These are phyloP conservation scores for Neovahlkampfia damariscottae DNA, from an alignment of 78 protist genomes.

Conservation along the genomic window DNA sequence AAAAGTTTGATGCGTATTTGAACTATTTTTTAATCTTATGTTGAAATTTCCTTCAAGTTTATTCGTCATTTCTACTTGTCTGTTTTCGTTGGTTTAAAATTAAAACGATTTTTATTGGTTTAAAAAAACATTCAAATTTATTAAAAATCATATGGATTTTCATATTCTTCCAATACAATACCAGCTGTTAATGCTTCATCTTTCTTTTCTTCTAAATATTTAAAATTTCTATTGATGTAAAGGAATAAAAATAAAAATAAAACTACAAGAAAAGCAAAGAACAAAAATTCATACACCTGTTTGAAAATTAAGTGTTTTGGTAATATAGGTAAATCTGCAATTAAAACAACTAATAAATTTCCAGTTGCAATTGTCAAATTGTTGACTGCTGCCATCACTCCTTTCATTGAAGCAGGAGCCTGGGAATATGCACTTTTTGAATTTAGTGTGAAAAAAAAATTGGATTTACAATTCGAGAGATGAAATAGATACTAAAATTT, in stretches of 20 bases:
- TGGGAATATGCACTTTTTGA: not conserved
- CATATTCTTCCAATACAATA: too few relatives aligned
- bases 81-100: too few relatives aligned
- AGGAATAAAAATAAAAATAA: slow-evolving; percentile 24
- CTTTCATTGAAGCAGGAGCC: not conserved
- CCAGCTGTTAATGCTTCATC: too few relatives aligned
- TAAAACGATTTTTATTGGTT: too few relatives aligned
- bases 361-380: slow-evolving; percentile 48
- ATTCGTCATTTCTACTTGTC: too few relatives aligned
- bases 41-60: too few relatives aligned
- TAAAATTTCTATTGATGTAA: slow-evolving; percentile 7
- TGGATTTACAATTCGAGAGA: slow-evolving; percentile 4
- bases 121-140: too few relatives aligned
- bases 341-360: slow-evolving; percentile 43
- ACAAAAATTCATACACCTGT: slow-evolving; percentile 26
- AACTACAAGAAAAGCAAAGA: slow-evolving; percentile 39
- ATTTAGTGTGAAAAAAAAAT: too few relatives aligned
- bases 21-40: too few relatives aligned
- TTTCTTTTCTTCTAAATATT: too few relatives aligned
- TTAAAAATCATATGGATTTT: too few relatives aligned
- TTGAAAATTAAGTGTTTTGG: not conserved
- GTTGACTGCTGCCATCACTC: not conserved
- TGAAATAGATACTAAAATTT: slow-evolving; percentile 33
- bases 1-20: too few relatives aligned
- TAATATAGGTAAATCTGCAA: slow-evolving; percentile 29